Conservation (phyloP, 345 rosid species). For the Eutrema heterophyllum region DNA sequence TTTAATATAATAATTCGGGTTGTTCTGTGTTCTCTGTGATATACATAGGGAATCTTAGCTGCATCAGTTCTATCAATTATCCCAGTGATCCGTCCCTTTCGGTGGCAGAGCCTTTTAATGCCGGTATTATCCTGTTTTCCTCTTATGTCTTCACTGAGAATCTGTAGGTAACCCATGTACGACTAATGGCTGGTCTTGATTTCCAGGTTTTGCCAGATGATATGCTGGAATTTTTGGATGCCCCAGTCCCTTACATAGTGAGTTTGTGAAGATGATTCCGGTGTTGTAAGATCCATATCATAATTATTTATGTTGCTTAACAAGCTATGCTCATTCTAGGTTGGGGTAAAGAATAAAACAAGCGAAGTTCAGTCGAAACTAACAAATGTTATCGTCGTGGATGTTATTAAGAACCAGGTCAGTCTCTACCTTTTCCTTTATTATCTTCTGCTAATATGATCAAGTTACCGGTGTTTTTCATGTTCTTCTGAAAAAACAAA, state of each 20-base stretch:
- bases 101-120: constrained; percentile 95
- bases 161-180: background rate
- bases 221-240: constrained; percentile 95
- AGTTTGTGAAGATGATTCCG: constrained; percentile 34
- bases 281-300: background rate
- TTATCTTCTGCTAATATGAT: too few species aligned
- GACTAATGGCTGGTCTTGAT: constrained; percentile 15
- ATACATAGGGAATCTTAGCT: constrained; percentile 72
- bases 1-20: background rate
- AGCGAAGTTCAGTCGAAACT: constrained; percentile 36
- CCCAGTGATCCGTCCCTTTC: constrained; percentile 85
- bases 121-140: constrained; percentile 45
- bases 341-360: constrained; percentile 89
- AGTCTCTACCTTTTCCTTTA: background rate
- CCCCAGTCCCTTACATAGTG: constrained; percentile 92
- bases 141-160: background rate
- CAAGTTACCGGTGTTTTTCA: background rate
- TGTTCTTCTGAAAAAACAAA: background rate
- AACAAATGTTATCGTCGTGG: constrained; percentile 33
- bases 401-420: constrained; percentile 34
- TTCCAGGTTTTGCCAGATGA: constrained; percentile 90
- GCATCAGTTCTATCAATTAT: constrained; percentile 70
- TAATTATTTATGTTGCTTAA: background rate
- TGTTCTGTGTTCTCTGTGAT: background rate
- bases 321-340: constrained; percentile 39